Evolutionary conservation across 768 basidiomycete species (phyloP).

Genomic region (Lactarius sp.): DNA sequence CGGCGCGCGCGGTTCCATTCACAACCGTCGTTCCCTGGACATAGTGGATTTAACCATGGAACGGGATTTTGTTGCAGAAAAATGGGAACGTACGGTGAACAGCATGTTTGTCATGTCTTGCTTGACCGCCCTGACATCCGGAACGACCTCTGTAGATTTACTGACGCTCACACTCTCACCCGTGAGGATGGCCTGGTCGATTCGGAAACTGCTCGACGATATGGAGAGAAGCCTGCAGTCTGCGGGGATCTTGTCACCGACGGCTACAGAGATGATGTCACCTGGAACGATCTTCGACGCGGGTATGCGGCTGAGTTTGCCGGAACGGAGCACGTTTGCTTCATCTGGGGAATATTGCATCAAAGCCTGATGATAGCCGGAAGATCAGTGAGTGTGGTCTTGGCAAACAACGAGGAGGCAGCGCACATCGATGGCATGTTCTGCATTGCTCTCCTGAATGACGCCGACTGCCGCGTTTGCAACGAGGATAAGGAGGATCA

Average conservation of each 20-base stretch:
- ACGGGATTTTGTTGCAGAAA: background rate
- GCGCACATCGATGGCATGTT: constrained; percentile 93
- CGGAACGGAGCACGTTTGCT: constrained; percentile 80
- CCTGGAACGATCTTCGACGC: constrained; percentile 91
- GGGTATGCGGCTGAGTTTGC: constrained; percentile 66
- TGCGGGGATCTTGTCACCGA: constrained; percentile 94
- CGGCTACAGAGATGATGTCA: constrained; percentile 85
- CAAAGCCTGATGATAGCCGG: constrained; percentile 57
- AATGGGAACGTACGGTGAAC: constrained; percentile 61
- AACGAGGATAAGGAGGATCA: constrained; percentile 92
- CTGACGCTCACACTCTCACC: constrained; percentile 89
- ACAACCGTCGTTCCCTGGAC: constrained; percentile 90
- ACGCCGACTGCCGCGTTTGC: constrained; percentile 98
- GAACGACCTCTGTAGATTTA: constrained; percentile 66
- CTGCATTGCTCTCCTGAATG: constrained; percentile 93
- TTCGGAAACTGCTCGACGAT: constrained; percentile 87
- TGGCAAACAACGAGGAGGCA: background rate
- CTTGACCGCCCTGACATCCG: constrained; percentile 80
- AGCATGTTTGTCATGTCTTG: constrained; percentile 98
- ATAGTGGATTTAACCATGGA: constrained; percentile 3
- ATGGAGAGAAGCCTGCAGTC: constrained; percentile 88
- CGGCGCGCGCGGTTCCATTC: constrained; percentile 81
- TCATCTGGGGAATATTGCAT: constrained; percentile 98
- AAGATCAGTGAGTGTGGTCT: background rate
- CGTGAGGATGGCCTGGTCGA: constrained; percentile 96